A percentile compares a stretch with the other conserved stretches of the same genome.
Conservation (phyloP, 1,139 yeast species). For the Zygoascus sp. region DNA sequence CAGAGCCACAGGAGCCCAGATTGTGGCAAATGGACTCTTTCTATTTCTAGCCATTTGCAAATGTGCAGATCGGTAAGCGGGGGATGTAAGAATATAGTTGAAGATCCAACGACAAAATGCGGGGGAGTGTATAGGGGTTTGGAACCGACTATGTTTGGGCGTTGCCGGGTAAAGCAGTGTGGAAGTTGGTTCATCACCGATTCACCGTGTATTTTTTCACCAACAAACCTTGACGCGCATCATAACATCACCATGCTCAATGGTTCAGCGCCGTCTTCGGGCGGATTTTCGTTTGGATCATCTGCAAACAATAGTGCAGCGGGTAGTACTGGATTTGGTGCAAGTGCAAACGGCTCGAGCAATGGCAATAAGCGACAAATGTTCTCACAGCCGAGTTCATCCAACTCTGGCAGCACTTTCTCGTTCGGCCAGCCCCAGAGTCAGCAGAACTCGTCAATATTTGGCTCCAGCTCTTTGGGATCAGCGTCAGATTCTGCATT, state of each 20-base stretch:
- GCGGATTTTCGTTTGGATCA: constrained; percentile 1
- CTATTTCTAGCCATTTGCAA: background rate
- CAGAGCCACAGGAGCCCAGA: constrained; percentile 5
- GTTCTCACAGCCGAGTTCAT: background rate
- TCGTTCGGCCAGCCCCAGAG: background rate
- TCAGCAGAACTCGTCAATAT: background rate
- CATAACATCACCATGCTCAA: background rate
- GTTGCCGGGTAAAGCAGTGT: background rate
- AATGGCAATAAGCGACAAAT: background rate
- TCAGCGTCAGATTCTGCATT: background rate
- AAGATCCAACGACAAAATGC: background rate
- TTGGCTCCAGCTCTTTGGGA: background rate
- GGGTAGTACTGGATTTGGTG: background rate
- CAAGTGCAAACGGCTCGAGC: background rate
- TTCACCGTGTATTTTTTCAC: background rate
- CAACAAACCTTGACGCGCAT: background rate
- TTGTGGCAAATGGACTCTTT: background rate
- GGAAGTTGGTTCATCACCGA: background rate
- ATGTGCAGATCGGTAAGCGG: background rate
- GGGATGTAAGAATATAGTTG: background rate
- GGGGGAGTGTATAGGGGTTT: background rate
- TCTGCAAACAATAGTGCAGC: background rate
- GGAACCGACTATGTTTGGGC: no score
- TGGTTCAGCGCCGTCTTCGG: background rate
- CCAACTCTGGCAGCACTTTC: background rate